Evolutionary conservation across 768 basidiomycete genomes (phyloP), one percentile per base, ranked within the genome.

Genomic region (Amylocystis lapponica): DNA sequence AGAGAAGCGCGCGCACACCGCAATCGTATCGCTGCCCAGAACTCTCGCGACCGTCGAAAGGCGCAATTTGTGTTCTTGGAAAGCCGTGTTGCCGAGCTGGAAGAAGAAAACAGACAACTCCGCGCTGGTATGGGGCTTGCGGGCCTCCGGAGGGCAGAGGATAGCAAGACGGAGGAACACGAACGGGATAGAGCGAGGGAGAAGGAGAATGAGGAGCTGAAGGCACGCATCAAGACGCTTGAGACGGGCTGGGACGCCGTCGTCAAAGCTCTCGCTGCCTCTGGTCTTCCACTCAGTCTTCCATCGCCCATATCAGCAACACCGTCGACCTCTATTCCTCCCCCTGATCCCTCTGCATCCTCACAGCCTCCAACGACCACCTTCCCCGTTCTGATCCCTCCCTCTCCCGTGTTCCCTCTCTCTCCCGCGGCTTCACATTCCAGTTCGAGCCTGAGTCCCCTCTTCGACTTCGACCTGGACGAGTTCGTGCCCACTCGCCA

Each of bases 21-120:
- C 44, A 95, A 95, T 66, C 78, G 91, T 39, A 89, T 94, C 61
- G 92, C 92, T 2, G 91, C 91, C 5, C 92, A 95, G 71, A 86
- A 92, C 68, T 89, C 86, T 10, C 82, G 92, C 34, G 92, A 95
- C 68, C 77, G 86, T 53, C 78, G 90, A 44, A 95, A 95, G 64
- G 83, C 82, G 13, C 89, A 94, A 50, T 90, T 84, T 59, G 81
- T 89, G 17, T 91, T 95, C 59, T 75, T 99, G 34, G 95, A 97
- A 54, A 74, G 82, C 38, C 98, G 96, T 83, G 91, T 96, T 0
- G 76, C 79, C 2, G 82, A 88, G 45, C 75, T 94, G 33, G 84
- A 87, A 67, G 83, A 83, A 43, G 91, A 94, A 71, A 94, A 95
- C 63, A 66, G 80, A 27, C 76, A 74, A 32, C 77, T 89, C 20